phyloP scores from a whole-genome alignment of 176 grass and related monocot species.

The Olyra latifolia region DNA sequence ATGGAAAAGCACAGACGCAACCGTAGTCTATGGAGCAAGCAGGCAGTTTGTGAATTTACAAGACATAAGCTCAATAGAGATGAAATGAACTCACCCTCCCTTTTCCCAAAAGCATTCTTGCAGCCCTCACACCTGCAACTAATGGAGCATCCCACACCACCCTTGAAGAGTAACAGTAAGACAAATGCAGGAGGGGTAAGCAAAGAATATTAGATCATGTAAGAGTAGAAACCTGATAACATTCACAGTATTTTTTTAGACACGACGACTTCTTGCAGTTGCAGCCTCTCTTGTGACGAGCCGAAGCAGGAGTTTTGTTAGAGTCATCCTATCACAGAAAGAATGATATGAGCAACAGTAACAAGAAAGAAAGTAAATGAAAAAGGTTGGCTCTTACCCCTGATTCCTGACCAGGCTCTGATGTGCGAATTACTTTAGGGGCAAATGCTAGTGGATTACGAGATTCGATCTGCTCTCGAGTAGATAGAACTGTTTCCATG shows the following conservation, averaged over 20 bases:
- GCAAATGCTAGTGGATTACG: constrained; percentile 99
- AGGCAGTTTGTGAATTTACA: constrained; percentile 13
- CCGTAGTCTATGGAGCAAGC: constrained; percentile 10
- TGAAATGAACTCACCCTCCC: constrained; percentile 66
- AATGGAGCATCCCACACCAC: constrained; percentile 85
- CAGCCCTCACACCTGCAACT: constrained; percentile 94
- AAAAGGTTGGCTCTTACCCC: constrained; percentile 51
- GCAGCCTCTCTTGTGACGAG: constrained; percentile 96
- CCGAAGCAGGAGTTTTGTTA: constrained; percentile 95
- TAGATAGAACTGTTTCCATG: constrained; percentile 80
- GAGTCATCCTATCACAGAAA: constrained; percentile 56
- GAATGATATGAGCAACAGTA: constrained; percentile 33
- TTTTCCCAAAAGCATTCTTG: constrained; percentile 93
- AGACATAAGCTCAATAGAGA: constrained; percentile 14
- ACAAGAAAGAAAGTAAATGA: constrained; percentile 23
- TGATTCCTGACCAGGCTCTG: constrained; percentile 65
- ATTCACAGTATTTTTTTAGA: constrained; percentile 98
- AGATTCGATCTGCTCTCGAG: constrained; percentile 91
- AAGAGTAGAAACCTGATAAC: constrained; percentile 74
- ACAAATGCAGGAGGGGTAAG: constrained; percentile 18
- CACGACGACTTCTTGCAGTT: constrained; percentile 98
- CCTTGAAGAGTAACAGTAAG: constrained; percentile 61
- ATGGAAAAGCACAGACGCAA: constrained; percentile 21
- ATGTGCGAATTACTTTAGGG: constrained; percentile 88
- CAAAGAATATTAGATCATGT: constrained; percentile 29